Conservation (phyloP, 1,139 yeast species). For the Taphrina flavorubra region DNA sequence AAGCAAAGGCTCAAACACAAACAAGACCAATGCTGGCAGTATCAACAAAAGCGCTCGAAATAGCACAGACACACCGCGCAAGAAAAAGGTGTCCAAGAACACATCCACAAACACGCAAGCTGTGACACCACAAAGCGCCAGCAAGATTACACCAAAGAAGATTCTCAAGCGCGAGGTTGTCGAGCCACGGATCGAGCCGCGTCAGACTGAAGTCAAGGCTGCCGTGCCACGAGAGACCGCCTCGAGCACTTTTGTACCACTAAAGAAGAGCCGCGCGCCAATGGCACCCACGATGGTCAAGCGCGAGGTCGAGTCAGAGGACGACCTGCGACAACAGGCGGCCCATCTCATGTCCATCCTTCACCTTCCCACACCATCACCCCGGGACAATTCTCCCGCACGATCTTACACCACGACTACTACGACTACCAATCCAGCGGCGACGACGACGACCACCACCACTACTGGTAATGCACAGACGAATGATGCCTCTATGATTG, state of each 20-base stretch:
- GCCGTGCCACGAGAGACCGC: conserved; percentile 9
- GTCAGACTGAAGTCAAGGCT: neutral
- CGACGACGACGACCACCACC: neutral
- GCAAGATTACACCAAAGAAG: conserved; percentile 22
- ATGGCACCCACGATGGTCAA: neutral
- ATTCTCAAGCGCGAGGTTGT: conserved; percentile 29
- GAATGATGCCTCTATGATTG: conserved; percentile 13
- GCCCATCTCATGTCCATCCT: conserved; percentile 23
- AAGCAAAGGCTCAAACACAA: neutral
- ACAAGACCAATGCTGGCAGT: neutral
- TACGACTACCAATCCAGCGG: too few species aligned
- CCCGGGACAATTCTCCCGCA: conserved; percentile 16
- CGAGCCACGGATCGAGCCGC: neutral
- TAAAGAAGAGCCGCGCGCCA: neutral
- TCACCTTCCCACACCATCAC: conserved; percentile 18
- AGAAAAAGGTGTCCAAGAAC: neutral
- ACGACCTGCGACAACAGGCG: conserved; percentile 21
- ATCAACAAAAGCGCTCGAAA: neutral
- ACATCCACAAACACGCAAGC: neutral
- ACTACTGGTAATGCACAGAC: neutral
- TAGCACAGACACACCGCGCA: conserved; percentile 3
- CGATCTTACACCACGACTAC: conserved; percentile 7
- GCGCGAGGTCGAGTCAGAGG: conserved; percentile 10
- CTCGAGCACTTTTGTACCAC: conserved; percentile 9
- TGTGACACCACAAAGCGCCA: conserved; percentile 2